Conservation (phyloP, 192 early-diverging fungal species). For the Rhizophagus clarus region DNA sequence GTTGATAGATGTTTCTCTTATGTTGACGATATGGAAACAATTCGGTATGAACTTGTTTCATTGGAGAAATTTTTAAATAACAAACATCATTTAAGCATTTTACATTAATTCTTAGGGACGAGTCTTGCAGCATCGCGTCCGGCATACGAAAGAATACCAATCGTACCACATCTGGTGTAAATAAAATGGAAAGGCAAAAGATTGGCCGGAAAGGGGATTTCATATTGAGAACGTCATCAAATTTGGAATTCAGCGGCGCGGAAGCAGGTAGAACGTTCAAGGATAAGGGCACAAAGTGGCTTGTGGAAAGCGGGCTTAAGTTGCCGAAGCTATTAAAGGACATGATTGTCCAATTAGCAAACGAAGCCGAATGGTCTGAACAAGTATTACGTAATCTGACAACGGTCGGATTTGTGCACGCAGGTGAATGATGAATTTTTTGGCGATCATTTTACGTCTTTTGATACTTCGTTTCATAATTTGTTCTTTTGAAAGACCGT, state of each 20-base stretch:
- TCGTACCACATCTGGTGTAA: not conserved
- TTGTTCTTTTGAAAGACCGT: constrained; percentile 8
- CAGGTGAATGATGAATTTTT: not conserved
- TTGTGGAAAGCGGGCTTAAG: constrained; percentile 19
- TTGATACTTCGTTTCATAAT: not conserved
- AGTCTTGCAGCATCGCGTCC: not conserved
- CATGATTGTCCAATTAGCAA: not conserved
- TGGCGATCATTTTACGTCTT: not conserved
- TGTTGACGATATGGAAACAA: not conserved
- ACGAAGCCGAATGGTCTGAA: not conserved
- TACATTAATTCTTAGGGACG: not conserved
- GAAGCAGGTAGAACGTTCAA: constrained; percentile 15
- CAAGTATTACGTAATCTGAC: not conserved
- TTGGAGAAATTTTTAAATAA: not conserved
- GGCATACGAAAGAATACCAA: constrained; percentile 12
- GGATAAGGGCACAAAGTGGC: not conserved
- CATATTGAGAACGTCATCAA: not conserved
- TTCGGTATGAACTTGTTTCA: not conserved
- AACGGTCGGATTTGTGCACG: constrained; percentile 4
- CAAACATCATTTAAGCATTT: not conserved
- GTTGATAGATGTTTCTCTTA: not conserved
- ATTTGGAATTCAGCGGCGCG: constrained; percentile 1
- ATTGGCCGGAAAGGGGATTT: not conserved
- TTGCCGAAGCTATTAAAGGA: constrained; percentile 28
- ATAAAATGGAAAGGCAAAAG: constrained; percentile 2